These are phyloP conservation scores for Pythium sukuiense DNA, from an alignment of 352 stramenopile species.

Conservation along the genomic window DNA sequence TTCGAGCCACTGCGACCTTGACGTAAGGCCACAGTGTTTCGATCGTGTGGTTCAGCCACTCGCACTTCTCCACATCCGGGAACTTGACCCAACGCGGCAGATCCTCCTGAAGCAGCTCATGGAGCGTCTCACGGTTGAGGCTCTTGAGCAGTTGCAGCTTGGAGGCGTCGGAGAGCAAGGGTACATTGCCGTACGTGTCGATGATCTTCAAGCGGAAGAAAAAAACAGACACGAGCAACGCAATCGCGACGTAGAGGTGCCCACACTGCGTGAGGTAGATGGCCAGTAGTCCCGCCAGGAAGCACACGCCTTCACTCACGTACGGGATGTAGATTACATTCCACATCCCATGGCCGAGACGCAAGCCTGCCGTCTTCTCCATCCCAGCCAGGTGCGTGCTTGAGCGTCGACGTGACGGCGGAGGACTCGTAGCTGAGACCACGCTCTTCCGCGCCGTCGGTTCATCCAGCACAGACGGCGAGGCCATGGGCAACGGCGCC, in stretches of 20 bases:
- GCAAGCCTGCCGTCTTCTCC: conserved; percentile 25
- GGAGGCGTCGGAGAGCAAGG: conserved; percentile 33
- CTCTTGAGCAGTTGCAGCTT: conserved; percentile 42
- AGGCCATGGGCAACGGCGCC: not conserved
- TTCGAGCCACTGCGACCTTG: conserved; percentile 40
- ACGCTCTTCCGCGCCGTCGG: not conserved
- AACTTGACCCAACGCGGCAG: conserved; percentile 49
- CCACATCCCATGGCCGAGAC: conserved; percentile 33
- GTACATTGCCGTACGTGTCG: conserved; percentile 29
- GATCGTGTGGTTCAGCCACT: conserved; percentile 45
- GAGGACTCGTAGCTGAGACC: not conserved
- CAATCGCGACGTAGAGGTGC: conserved; percentile 25
- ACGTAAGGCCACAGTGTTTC: conserved; percentile 53
- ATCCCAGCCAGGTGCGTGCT: not conserved
- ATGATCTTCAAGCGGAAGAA: conserved; percentile 43
- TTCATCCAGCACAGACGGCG: not conserved
- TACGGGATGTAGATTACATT: conserved; percentile 34
- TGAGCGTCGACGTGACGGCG: conserved; percentile 1
- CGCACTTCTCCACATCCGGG: conserved; percentile 47
- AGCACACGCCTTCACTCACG: conserved; percentile 34
- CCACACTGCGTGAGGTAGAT: conserved; percentile 30
- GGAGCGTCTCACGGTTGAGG: conserved; percentile 39
- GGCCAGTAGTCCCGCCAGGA: conserved; percentile 25
- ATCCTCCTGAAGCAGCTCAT: conserved; percentile 44
- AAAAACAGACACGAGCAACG: conserved; percentile 33